Evolutionary conservation across 108 stramenopile genomes (phyloP).

Genomic region (Ochromonas danica): DNA sequence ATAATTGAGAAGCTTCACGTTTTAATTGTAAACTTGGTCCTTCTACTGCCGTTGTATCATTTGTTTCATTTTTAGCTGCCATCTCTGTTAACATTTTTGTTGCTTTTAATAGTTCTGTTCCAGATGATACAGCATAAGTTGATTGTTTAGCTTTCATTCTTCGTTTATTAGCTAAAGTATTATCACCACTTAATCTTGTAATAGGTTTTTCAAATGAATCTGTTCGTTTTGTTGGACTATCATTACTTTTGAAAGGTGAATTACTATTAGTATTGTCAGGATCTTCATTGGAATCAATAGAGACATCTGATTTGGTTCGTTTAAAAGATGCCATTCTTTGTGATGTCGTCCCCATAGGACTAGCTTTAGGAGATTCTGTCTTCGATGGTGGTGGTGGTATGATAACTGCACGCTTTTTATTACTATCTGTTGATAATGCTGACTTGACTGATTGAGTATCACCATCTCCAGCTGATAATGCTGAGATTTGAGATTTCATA

Average conservation of each 20-base stretch:
- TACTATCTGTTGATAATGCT: too few relatives aligned
- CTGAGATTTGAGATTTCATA: too few relatives aligned
- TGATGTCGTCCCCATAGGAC: too few relatives aligned
- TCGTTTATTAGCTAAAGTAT: too few relatives aligned
- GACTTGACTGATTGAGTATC: too few relatives aligned
- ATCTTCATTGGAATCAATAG: not conserved
- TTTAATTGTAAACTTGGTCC: not conserved
- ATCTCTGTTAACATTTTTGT: not conserved
- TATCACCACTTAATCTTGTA: not conserved
- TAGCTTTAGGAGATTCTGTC: too few relatives aligned
- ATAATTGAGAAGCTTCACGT: not conserved
- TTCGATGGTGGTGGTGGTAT: too few relatives aligned
- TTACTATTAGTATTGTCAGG: not conserved
- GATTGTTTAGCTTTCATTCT: not conserved
- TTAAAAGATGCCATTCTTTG: not conserved
- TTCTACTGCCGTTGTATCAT: not conserved
- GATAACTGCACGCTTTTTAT: too few relatives aligned
- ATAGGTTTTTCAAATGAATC: not conserved
- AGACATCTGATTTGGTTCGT: not conserved
- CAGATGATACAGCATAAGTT: not conserved
- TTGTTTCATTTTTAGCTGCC: not conserved
- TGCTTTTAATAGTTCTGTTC: not conserved
- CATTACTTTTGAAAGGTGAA: not conserved
- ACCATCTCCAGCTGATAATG: too few relatives aligned
- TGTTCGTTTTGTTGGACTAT: slow-evolving; percentile 6